Percentiles rank a stretch among this genome's conserved stretches.
These are phyloP conservation scores for Sporobolomyces phaffii DNA, from an alignment of 768 basidiomycete genomes.

Conservation along the genomic window DNA sequence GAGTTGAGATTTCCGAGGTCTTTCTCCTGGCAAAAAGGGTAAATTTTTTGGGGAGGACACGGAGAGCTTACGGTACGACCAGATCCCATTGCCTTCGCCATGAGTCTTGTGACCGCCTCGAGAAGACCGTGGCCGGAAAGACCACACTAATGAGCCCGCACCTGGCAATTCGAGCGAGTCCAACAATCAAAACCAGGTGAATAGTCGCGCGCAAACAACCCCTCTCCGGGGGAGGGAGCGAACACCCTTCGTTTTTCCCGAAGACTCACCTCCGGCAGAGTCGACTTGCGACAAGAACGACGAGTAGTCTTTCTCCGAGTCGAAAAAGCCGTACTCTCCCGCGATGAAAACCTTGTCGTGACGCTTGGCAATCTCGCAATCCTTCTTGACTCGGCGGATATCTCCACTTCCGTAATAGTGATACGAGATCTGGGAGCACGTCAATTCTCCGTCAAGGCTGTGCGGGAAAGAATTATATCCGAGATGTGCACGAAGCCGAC, in stretches of 20 bases:
- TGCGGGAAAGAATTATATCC: too few species aligned
- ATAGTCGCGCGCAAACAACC: too few species aligned
- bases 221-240: too few species aligned
- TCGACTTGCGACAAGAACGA: conserved; percentile 35
- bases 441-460: too few species aligned
- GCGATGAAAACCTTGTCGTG: conserved; percentile 42
- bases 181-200: too few species aligned
- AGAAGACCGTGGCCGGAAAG: conserved; percentile 38
- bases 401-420: conserved; percentile 40
- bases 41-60: neutral
- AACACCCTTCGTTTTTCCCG: too few species aligned
- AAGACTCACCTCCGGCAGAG: conserved; percentile 28
- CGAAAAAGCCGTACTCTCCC: conserved; percentile 43
- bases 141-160: conserved; percentile 42
- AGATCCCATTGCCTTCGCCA: conserved; percentile 35
- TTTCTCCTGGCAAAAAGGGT: too few species aligned
- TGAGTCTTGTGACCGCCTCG: conserved; percentile 42
- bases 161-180: conserved; percentile 2
- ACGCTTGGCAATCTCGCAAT: conserved; percentile 33
- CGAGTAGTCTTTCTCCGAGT: conserved; percentile 23
- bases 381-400: conserved; percentile 36
- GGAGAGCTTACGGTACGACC: conserved; percentile 28
- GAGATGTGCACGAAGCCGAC: neutral
- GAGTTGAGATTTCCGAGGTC: neutral
- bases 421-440: conserved; percentile 16